Conservation (phyloP, 805 yeast genomes). For the Candida silvicultrix region DNA sequence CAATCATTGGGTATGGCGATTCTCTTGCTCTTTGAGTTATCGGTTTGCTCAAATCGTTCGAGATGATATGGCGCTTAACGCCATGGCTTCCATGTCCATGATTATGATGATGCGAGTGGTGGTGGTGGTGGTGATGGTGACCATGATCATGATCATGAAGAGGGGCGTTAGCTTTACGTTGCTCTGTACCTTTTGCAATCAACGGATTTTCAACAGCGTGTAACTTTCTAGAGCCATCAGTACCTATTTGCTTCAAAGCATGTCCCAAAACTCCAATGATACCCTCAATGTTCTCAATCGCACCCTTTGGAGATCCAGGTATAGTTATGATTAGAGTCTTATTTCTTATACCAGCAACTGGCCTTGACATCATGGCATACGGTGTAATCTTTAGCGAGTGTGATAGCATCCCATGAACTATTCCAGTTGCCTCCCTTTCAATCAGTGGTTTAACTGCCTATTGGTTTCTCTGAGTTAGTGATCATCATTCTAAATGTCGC, state of each 20-base stretch:
- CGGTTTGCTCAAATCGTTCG: constrained; percentile 29
- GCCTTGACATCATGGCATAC: constrained; percentile 42
- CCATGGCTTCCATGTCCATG: constrained; percentile 16
- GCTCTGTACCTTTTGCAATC: neutral
- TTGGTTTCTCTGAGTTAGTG: no score
- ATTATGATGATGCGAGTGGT: constrained; percentile 7
- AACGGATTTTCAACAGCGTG: constrained; percentile 20
- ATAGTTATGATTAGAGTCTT: constrained; percentile 35
- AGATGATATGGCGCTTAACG: constrained; percentile 31
- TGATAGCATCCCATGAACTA: constrained; percentile 40
- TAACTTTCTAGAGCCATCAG: constrained; percentile 31
- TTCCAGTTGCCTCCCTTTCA: constrained; percentile 40
- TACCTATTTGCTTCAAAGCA: constrained; percentile 32
- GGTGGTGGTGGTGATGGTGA: constrained; percentile 6
- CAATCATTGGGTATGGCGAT: constrained; percentile 43
- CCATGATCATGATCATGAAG: constrained; percentile 10
- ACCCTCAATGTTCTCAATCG: constrained; percentile 36
- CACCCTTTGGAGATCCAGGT: constrained; percentile 49
- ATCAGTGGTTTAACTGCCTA: constrained; percentile 34
- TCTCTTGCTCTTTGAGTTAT: constrained; percentile 36
- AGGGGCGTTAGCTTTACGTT: neutral
- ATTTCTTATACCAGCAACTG: constrained; percentile 39
- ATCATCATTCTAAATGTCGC: no score
- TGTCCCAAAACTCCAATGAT: constrained; percentile 33
- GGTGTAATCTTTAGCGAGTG: constrained; percentile 39